phyloP scores from a whole-genome alignment of 2,329 filamentous ascomycete genomes.

The Lasiodiplodia gonubiensis region DNA sequence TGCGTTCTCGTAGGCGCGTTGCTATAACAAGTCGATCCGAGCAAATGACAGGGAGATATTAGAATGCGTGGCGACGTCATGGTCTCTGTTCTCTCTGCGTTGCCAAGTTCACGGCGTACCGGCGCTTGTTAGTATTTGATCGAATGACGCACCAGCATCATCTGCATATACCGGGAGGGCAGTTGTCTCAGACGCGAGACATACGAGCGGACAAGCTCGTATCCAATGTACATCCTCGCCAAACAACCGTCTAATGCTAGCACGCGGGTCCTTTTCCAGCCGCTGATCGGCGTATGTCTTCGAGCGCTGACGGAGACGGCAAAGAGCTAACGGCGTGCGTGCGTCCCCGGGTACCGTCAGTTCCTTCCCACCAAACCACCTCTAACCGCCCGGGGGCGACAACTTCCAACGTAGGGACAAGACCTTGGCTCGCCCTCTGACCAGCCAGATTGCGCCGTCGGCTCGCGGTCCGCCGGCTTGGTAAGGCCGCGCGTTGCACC shows the following conservation, averaged over 20 bases:
- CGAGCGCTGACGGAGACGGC: not conserved
- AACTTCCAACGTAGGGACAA: slow-evolving; percentile 28
- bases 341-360: not conserved
- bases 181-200: not conserved
- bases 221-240: not conserved
- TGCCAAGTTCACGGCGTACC: not conserved
- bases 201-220: not conserved
- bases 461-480: slow-evolving; percentile 20
- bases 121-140: too few species aligned
- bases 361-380: slow-evolving; percentile 3
- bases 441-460: slow-evolving; percentile 25
- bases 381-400: slow-evolving; percentile 13
- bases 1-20: not conserved
- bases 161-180: too few species aligned
- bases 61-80: not conserved
- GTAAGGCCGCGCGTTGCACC: slow-evolving; percentile 24
- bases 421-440: slow-evolving; percentile 27
- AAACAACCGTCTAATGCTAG: not conserved
- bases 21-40: too few species aligned
- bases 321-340: not conserved
- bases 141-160: too few species aligned
- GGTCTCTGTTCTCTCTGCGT: not conserved
- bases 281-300: not conserved
- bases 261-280: not conserved
- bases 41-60: too few species aligned